phyloP scores from a whole-genome alignment of 805 yeast species.

The Metschnikowia kofuensis region DNA sequence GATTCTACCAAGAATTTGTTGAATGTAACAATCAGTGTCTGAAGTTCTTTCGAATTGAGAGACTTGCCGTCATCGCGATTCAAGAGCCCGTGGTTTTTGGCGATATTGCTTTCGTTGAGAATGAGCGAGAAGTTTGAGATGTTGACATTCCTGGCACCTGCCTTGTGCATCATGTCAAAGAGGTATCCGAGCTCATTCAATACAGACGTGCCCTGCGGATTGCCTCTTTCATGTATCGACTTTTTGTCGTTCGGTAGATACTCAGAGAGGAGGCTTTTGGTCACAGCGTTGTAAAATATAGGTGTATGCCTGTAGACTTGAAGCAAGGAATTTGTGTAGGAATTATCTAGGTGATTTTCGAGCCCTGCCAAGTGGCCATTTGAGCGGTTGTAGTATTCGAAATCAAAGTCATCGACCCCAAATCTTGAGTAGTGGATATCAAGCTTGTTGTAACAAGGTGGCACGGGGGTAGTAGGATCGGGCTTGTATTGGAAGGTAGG shows the following conservation, averaged over 20 bases:
- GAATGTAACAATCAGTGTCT: slow-evolving; percentile 50
- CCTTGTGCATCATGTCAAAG: slow-evolving; percentile 86
- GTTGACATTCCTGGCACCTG: slow-evolving; percentile 67
- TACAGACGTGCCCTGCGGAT: slow-evolving; percentile 49
- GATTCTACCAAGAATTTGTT: slow-evolving; percentile 56
- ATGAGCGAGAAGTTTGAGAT: slow-evolving; percentile 69
- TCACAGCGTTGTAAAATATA: slow-evolving; percentile 62
- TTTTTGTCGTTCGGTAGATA: slow-evolving; percentile 43
- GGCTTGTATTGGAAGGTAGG: slow-evolving; percentile 22
- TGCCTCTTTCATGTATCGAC: slow-evolving; percentile 24
- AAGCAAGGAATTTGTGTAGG: slow-evolving; percentile 67
- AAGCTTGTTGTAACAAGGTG: slow-evolving; percentile 71
- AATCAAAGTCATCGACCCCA: slow-evolving; percentile 94
- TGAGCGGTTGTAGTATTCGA: slow-evolving; percentile 77
- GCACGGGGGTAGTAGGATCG: slow-evolving; percentile 35
- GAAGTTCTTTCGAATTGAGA: slow-evolving; percentile 43
- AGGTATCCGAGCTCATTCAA: slow-evolving; percentile 83
- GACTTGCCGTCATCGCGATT: slow-evolving; percentile 48
- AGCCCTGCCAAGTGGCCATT: slow-evolving; percentile 60
- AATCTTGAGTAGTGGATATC: slow-evolving; percentile 81
- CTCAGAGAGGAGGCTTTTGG: slow-evolving; percentile 49
- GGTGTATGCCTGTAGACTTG: slow-evolving; percentile 81
- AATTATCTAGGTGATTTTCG: slow-evolving; percentile 82
- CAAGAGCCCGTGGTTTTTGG: slow-evolving; percentile 50
- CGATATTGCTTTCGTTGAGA: slow-evolving; percentile 40